These are phyloP conservation scores for Scytalidium lignicola DNA, from an alignment of 2,329 filamentous ascomycete species.

Conservation along the genomic window DNA sequence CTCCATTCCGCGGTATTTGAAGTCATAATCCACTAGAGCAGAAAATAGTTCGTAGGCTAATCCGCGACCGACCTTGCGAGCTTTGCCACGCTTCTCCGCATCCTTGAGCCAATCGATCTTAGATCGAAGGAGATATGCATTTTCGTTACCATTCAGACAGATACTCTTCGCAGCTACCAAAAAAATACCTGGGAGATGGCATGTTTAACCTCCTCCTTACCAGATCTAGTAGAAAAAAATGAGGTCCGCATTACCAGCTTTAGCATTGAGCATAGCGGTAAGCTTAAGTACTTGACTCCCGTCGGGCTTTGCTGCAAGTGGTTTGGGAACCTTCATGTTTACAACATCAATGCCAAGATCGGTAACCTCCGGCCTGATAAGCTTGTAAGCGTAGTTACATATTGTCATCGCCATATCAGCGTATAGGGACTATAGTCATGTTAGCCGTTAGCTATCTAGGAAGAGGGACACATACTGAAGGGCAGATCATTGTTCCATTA, in stretches of 20 bases:
- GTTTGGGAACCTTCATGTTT: slow-evolving; percentile 64
- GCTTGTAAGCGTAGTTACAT: slow-evolving; percentile 60
- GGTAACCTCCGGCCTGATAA: slow-evolving; percentile 50
- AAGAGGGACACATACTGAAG: slow-evolving; percentile 35
- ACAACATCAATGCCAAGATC: slow-evolving; percentile 59
- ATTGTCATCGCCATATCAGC: slow-evolving; percentile 56
- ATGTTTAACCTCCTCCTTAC: slow-evolving; percentile 49
- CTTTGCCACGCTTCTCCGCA: slow-evolving; percentile 40
- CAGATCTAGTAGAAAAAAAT: slow-evolving; percentile 55
- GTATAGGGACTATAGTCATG: slow-evolving; percentile 38
- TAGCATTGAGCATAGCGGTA: slow-evolving; percentile 54
- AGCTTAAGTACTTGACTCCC: slow-evolving; percentile 54
- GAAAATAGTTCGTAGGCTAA: slow-evolving; percentile 68
- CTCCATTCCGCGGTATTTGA: slow-evolving; percentile 49
- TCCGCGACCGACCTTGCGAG: slow-evolving; percentile 66
- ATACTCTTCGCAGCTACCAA: slow-evolving; percentile 56
- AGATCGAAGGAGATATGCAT: slow-evolving; percentile 30
- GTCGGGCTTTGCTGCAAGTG: slow-evolving; percentile 46
- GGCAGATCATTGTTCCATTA: slow-evolving; percentile 53
- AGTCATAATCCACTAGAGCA: slow-evolving; percentile 49
- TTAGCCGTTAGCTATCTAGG: no score
- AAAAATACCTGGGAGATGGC: slow-evolving; percentile 57
- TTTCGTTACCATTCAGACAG: slow-evolving; percentile 59
- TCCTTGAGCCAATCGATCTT: slow-evolving; percentile 6
- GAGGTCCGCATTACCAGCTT: slow-evolving; percentile 48